Evolutionary conservation across 352 stramenopile species (phyloP).

Genomic region (Phytophthora brassicae): DNA sequence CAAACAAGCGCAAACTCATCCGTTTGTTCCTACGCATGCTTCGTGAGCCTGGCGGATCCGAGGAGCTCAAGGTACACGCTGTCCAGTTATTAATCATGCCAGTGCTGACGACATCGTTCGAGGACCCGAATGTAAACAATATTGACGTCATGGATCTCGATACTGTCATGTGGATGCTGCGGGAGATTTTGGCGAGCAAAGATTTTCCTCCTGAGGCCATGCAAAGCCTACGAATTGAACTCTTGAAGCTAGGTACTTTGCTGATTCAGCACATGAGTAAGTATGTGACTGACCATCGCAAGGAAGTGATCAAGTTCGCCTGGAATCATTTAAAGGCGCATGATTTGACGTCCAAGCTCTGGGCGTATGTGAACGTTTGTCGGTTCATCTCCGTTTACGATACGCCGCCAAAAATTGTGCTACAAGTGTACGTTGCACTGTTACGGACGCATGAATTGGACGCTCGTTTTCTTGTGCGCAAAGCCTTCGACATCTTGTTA

Average conservation of each 20-base stretch:
- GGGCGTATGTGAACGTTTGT: constrained; percentile 97
- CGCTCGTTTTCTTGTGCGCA: constrained; percentile 92
- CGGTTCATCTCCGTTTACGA: constrained; percentile 96
- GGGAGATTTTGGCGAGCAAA: constrained; percentile 86
- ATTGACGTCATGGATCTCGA: constrained; percentile 86
- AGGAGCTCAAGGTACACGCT: constrained; percentile 92
- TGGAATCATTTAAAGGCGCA: constrained; percentile 97
- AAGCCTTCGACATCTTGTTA: constrained; percentile 95
- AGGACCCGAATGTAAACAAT: constrained; percentile 75
- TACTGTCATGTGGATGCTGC: constrained; percentile 88
- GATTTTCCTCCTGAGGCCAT: constrained; percentile 69
- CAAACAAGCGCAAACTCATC: constrained; percentile 86
- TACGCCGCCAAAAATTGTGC: constrained; percentile 95
- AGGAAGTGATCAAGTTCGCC: constrained; percentile 99
- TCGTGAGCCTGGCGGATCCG: constrained; percentile 60
- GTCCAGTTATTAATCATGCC: constrained; percentile 95
- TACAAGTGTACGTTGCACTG: constrained; percentile 96
- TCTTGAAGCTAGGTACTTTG: constrained; percentile 95
- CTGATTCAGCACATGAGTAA: constrained; percentile 96
- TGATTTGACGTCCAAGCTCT: constrained; percentile 95
- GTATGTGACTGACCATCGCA: constrained; percentile 92
- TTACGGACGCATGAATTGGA: constrained; percentile 94
- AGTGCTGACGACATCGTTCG: constrained; percentile 88
- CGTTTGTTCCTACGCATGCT: constrained; percentile 90
- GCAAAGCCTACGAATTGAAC: constrained; percentile 84